Evolutionary conservation across 2,329 filamentous ascomycete species (phyloP).

Genomic region (Hymenotorrendiella dingleyae): DNA sequence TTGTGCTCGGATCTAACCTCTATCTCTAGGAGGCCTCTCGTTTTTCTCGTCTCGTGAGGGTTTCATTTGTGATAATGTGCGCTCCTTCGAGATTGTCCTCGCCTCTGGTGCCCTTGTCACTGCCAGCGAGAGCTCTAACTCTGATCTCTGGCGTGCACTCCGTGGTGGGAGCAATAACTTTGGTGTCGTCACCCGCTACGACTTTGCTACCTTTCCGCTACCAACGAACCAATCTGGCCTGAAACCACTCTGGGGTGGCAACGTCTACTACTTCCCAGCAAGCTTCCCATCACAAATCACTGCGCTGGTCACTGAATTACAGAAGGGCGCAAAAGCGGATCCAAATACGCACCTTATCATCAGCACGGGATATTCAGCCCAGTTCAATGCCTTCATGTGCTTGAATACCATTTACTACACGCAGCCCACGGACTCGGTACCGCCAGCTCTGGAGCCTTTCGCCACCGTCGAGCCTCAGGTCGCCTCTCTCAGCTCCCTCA

Average conservation of each 20-base stretch:
- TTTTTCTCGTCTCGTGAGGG: slow-evolving; percentile 33
- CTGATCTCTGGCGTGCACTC: slow-evolving; percentile 12
- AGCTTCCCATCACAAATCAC: slow-evolving; percentile 1
- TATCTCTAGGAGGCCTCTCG: slow-evolving; percentile 2
- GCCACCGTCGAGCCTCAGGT: background rate
- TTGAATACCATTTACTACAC: background rate
- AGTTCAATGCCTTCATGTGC: background rate
- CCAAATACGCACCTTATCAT: background rate
- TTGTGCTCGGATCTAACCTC: background rate
- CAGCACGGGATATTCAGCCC: background rate
- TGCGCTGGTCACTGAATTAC: background rate
- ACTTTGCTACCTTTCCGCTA: slow-evolving; percentile 8
- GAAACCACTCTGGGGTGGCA: slow-evolving; percentile 9
- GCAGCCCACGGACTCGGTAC: background rate
- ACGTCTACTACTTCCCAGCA: background rate
- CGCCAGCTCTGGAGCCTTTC: background rate
- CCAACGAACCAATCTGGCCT: too few relatives aligned
- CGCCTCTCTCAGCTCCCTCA: background rate
- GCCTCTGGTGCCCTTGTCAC: slow-evolving; percentile 8
- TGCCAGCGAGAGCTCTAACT: slow-evolving; percentile 6
- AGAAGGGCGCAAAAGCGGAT: background rate
- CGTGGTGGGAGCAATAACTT: slow-evolving; percentile 17
- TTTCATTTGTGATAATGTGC: slow-evolving; percentile 41
- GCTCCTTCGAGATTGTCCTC: slow-evolving; percentile 33
- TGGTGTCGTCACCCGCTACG: slow-evolving; percentile 12